Base-by-base conservation (phyloP, 164 flowering plant species). In the Hamamelis virginiana region DNA sequence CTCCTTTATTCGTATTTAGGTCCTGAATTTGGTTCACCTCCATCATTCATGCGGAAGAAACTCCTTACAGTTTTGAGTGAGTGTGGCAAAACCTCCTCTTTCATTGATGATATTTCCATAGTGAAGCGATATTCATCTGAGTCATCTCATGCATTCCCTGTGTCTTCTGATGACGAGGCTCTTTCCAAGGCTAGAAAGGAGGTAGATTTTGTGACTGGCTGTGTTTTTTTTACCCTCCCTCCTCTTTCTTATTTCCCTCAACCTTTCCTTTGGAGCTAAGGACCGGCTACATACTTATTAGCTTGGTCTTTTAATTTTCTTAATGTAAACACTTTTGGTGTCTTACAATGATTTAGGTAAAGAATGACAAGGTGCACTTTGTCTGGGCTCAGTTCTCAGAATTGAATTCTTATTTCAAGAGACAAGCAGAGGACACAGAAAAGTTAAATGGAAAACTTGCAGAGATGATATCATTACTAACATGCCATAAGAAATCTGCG, bases 381-480 rank as follows among this genome's bases (percentile, higher is more conserved):
- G 74, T 96, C 46, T 96, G 99, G 99, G 78, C 91, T 33, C 98
- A 90, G 23, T 91, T 96, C 65, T 84, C 98, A n/a, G 99, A 96
- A 81, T 68, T 96, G 81, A 75, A 85, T 79, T 77, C 88, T 28
- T 86, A 83, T 79, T 81, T 81, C 58, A 87, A 77, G 80, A 88
- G 71, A 72, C 91, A 88, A 79, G 94, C 87, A 21, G 84, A 82
- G 50, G 89, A 93, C 61, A 41, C 55, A 23, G 92, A 85, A 59
- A 83, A 77, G 48, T 81, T 91, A 41, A 89, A 87, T 72, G 69
- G 53, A 55, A 84, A 80, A 74, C 76, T 96, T 62, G 98, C 98
- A 43, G 91, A 90, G 79, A 77, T 93, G 89, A 83, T 91, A 23
- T 80, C 99, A 45, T 78, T 90, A 78, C 86, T 89, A 50, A 96